phyloP scores from a whole-genome alignment of 306 rosid species.

The Begonia masoniana region DNA sequence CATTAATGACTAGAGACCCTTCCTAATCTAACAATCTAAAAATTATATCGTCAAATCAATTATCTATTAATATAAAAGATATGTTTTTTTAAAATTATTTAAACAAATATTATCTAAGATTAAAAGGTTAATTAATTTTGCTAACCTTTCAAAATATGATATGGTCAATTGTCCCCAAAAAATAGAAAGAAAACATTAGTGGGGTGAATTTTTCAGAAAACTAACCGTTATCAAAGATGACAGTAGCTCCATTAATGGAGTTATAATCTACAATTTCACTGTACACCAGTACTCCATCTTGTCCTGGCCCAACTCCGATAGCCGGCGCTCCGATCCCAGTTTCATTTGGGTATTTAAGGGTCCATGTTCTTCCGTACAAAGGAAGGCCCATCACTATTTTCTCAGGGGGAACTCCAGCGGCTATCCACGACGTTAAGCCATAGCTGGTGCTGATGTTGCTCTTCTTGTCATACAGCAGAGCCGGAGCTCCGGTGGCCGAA shows the following conservation, averaged over 20 bases:
- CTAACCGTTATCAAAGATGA: conserved; percentile 28
- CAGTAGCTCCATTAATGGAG: conserved; percentile 11
- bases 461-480: conserved; percentile 33
- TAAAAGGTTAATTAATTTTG: no score
- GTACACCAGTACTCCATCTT: conserved; percentile 34
- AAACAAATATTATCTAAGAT: no score
- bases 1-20: no score
- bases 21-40: no score
- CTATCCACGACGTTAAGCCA: conserved; percentile 61
- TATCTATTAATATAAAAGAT: no score
- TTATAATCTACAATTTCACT: conserved; percentile 31
- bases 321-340: conserved; percentile 38
- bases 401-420: conserved; percentile 28
- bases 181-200: no score
- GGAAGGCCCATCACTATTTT: conserved; percentile 69
- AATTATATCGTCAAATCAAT: no score
- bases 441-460: conserved; percentile 32
- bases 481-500: conserved; percentile 28
- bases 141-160: no score
- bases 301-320: conserved; percentile 34
- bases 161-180: no score
- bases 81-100: no score
- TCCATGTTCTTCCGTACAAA: conserved; percentile 60
- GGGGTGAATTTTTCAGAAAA: no score
- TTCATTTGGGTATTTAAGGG: conserved; percentile 20